These are phyloP conservation scores for Lobosporangium transversale DNA, from an alignment of 192 early-diverging fungal genomes.

Conservation along the genomic window DNA sequence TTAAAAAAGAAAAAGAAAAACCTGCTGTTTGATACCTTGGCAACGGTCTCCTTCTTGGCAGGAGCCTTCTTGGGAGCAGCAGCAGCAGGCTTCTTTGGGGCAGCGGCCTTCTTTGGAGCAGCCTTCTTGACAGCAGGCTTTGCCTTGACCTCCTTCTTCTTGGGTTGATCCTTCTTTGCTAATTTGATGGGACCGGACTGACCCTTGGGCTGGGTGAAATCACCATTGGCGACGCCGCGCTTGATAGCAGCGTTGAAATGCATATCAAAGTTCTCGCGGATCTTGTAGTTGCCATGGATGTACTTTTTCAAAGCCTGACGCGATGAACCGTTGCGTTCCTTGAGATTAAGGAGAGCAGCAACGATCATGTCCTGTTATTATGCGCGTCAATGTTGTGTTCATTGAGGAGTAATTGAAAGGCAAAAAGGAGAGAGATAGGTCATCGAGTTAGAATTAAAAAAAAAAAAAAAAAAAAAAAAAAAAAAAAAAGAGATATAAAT, in stretches of 20 bases:
- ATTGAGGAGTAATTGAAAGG: background rate
- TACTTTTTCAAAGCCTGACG: constrained; percentile 85
- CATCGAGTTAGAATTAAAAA: background rate
- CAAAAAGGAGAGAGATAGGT: background rate
- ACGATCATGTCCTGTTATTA: constrained; percentile 49
- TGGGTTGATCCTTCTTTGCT: constrained; percentile 58
- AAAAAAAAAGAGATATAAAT: too few relatives aligned
- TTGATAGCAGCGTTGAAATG: constrained; percentile 73
- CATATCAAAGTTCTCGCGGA: constrained; percentile 64
- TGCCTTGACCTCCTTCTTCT: constrained; percentile 58
- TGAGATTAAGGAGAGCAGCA: constrained; percentile 65
- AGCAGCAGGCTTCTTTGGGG: constrained; percentile 27
- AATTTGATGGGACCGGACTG: constrained; percentile 74
- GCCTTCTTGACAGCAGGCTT: constrained; percentile 41
- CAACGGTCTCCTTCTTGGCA: constrained; percentile 25
- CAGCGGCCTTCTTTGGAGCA: constrained; percentile 27
- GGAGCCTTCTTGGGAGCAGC: constrained; percentile 36
- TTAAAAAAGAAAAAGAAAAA: too few relatives aligned
- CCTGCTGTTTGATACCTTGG: constrained; percentile 51
- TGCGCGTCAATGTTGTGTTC: background rate
- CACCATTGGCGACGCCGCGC: constrained; percentile 68
- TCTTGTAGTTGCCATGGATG: constrained; percentile 76
- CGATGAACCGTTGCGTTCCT: constrained; percentile 77
- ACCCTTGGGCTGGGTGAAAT: constrained; percentile 75
- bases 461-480: constrained; percentile 11